phyloP scores from a whole-genome alignment of 176 grass and related monocot genomes.

The Echinochloa phyllopogon region DNA sequence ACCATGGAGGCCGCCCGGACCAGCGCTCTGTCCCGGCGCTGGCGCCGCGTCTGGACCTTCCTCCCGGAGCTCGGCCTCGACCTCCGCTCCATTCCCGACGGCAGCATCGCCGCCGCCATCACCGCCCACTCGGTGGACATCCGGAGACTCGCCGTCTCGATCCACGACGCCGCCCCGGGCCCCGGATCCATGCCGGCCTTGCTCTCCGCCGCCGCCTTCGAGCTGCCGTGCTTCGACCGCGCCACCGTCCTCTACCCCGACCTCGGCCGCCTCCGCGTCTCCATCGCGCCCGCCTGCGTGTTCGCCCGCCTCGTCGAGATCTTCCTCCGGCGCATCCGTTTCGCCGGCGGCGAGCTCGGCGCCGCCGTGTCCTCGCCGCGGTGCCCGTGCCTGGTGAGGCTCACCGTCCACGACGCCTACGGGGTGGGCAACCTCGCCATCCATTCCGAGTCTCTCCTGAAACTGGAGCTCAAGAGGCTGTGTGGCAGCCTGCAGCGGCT shows the following conservation, averaged over 20 bases:
- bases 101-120: background rate
- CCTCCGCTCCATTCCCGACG: too few relatives aligned
- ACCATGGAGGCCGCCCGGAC: too few relatives aligned
- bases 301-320: conserved; percentile 20
- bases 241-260: background rate
- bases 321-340: background rate
- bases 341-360: background rate
- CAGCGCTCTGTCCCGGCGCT: too few relatives aligned
- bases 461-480: background rate
- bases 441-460: background rate
- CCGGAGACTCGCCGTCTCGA: background rate
- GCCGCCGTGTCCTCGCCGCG: background rate
- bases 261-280: background rate
- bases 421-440: conserved; percentile 9
- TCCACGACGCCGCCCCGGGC: background rate
- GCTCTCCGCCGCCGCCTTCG: conserved; percentile 13
- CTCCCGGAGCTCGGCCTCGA: too few relatives aligned
- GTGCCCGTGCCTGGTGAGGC: background rate
- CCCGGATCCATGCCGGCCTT: background rate
- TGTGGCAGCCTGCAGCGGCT: conserved; percentile 6
- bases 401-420: background rate
- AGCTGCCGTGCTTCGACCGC: conserved; percentile 27
- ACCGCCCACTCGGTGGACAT: background rate
- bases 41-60: too few relatives aligned
- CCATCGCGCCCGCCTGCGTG: background rate